These are phyloP conservation scores for Suhomyces maxii DNA, from an alignment of 1,139 yeast species.

Conservation along the genomic window DNA sequence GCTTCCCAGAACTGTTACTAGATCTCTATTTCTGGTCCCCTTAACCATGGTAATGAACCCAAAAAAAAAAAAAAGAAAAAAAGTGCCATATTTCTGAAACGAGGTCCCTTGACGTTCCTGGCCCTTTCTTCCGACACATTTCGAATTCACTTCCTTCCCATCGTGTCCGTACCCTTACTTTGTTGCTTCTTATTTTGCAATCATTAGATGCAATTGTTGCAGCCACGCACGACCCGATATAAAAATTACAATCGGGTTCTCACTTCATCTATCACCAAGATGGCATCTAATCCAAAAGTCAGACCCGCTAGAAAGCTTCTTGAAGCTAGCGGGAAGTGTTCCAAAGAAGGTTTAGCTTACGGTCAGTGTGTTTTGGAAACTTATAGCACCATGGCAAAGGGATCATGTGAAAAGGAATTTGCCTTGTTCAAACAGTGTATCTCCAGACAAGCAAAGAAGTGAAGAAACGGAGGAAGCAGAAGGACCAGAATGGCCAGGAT, in stretches of 20 bases:
- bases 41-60: too few relatives aligned
- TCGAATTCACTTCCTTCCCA: too few relatives aligned
- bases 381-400: conserved; percentile 56
- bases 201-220: neutral
- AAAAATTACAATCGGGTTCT: neutral
- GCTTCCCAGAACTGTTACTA: too few relatives aligned
- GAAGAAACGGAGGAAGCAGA: neutral
- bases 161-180: too few relatives aligned
- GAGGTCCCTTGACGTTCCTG: too few relatives aligned
- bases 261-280: neutral
- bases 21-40: too few relatives aligned
- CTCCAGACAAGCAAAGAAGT: conserved; percentile 10
- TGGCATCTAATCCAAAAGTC: conserved; percentile 21
- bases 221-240: neutral
- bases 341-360: conserved; percentile 49
- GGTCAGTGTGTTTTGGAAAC: conserved; percentile 62
- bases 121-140: too few relatives aligned
- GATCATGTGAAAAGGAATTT: conserved; percentile 60
- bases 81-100: too few relatives aligned
- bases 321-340: conserved; percentile 38
- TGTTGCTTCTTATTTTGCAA: too few relatives aligned
- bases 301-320: conserved; percentile 44
- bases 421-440: conserved; percentile 52
- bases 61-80: too few relatives aligned
- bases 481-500: too few relatives aligned